A percentile compares a stretch with the other conserved stretches of the same genome.
These are phyloP conservation scores for Cyclaneusma minus DNA, from an alignment of 2,329 filamentous ascomycete species.

Conservation along the genomic window DNA sequence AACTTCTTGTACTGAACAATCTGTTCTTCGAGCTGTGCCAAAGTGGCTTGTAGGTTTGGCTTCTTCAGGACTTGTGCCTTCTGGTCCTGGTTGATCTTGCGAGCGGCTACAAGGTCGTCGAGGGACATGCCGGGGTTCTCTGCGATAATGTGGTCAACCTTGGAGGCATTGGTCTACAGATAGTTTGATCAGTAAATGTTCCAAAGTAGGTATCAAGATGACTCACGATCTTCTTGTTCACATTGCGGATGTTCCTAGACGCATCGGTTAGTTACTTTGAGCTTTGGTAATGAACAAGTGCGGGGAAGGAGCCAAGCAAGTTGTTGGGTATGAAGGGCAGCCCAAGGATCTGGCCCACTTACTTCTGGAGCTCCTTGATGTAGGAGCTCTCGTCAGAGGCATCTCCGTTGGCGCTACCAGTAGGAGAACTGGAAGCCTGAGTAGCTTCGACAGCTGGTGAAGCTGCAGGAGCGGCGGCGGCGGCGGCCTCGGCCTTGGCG, in stretches of 20 bases:
- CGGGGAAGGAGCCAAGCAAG: conserved; percentile 3
- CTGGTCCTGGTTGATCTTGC: conserved; percentile 69
- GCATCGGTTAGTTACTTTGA: conserved; percentile 4
- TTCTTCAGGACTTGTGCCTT: conserved; percentile 66
- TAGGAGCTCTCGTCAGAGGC: conserved; percentile 57
- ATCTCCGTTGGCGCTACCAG: conserved; percentile 25
- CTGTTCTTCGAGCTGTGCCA: conserved; percentile 59
- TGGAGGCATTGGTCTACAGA: conserved; percentile 49
- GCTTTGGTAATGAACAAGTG: conserved; percentile 1
- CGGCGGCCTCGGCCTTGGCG: conserved; percentile 38
- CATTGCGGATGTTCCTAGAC: conserved; percentile 69
- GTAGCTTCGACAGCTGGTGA: conserved; percentile 28
- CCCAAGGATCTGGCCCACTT: conserved; percentile 18
- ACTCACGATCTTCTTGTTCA: conserved; percentile 87
- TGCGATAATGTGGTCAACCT: conserved; percentile 53
- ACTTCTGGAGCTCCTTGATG: conserved; percentile 86
- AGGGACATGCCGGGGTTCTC: conserved; percentile 57
- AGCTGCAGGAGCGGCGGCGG: conserved; percentile 31
- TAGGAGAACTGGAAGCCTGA: conserved; percentile 33
- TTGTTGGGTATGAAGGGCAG: conserved; percentile 6
- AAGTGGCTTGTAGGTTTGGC: conserved; percentile 51
- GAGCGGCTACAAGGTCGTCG: conserved; percentile 54
- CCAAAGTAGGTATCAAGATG: not conserved
- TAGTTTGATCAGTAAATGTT: conserved; percentile 7
- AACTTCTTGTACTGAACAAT: conserved; percentile 60